Base-by-base conservation (phyloP, 768 basidiomycete genomes). In the Boletellus emodensis region DNA sequence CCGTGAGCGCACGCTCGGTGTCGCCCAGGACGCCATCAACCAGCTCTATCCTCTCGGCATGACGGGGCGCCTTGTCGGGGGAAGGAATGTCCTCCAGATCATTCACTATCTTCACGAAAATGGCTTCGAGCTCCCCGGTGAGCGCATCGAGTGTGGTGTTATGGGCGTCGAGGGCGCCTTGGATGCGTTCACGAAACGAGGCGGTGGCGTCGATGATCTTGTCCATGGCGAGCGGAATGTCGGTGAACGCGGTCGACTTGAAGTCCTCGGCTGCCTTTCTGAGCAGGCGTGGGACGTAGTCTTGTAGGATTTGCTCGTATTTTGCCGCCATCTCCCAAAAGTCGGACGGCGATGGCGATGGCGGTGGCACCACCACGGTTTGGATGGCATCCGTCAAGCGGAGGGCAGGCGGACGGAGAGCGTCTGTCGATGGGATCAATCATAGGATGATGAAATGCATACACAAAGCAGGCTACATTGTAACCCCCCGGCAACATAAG, bases 141-240 rank as follows among this genome's bases (percentile, higher is more conserved):
- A 61, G 20, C 0, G 20, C 5, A 17, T 55, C 56, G 3, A 57
- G 32, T 0, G 58, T 44, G 10, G 57, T 26, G 4, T 50, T 1
- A 3, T 32, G 55, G 10, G 40, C 45, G 22, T 52, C 52, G n/a
- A 60, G 15, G 22, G 37, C 26, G 14, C 15, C 51, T 24, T 48
- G 18, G 6, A 61, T 58, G 14, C 15, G 18, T 15, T 44, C 11
- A 9, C 56, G 60, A 37, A 61, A 55, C 3, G 37, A 33, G 20
- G 56, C 15, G 14, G 60, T 61, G 28, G 38, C 24, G 7, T 5
- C 20, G 37, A 61, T 50, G 8, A 61, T 55, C 10, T 55, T 24
- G 9, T 52, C 18, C 52, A 58, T 55, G 6, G 34, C 6, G 11
- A 22, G 24, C 1, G 26, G 9, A 0, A 55, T 36, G n/a, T 61